phyloP scores from a whole-genome alignment of 352 stramenopile species.

The Globisporangium paddicum region DNA sequence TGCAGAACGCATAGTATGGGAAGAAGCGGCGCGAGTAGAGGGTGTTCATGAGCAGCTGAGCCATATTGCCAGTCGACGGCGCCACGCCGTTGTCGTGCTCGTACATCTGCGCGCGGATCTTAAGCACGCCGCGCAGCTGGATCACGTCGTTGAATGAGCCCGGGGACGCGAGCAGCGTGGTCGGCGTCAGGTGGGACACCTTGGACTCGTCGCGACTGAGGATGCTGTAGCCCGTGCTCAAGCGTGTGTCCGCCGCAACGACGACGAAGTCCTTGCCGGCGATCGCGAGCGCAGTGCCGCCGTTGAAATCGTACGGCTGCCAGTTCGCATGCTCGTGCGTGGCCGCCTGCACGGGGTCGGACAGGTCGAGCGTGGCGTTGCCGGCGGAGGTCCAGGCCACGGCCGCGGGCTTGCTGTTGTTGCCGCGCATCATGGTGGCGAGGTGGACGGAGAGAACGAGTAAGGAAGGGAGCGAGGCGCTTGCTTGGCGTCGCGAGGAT shows the following conservation, averaged over 20 bases:
- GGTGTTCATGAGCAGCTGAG: constrained; percentile 97
- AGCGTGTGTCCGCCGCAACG: constrained; percentile 94
- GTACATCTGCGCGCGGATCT: constrained; percentile 84
- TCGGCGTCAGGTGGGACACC: constrained; percentile 69
- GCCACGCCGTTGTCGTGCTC: constrained; percentile 94
- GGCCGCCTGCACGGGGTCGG: constrained; percentile 25
- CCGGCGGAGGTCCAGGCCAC: constrained; percentile 67
- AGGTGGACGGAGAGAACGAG: neutral
- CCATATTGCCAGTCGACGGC: constrained; percentile 91
- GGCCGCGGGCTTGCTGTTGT: constrained; percentile 34
- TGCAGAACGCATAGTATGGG: constrained; percentile 99
- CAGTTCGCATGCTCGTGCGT: constrained; percentile 47
- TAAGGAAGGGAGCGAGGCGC: neutral
- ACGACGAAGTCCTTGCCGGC: constrained; percentile 95
- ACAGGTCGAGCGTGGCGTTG: constrained; percentile 37
- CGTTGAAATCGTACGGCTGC: constrained; percentile 87
- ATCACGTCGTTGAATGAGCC: constrained; percentile 87
- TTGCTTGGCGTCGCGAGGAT: constrained; percentile 1
- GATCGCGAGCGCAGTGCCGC: constrained; percentile 89
- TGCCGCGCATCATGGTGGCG: constrained; percentile 9
- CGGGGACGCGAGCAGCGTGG: constrained; percentile 65
- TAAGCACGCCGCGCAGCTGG: constrained; percentile 75
- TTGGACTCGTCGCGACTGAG: constrained; percentile 94
- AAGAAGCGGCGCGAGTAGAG: constrained; percentile 99
- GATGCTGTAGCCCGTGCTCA: constrained; percentile 97